Evolutionary conservation across 345 rosid genomes (phyloP).

Genomic region (Clarkia xantiana): DNA sequence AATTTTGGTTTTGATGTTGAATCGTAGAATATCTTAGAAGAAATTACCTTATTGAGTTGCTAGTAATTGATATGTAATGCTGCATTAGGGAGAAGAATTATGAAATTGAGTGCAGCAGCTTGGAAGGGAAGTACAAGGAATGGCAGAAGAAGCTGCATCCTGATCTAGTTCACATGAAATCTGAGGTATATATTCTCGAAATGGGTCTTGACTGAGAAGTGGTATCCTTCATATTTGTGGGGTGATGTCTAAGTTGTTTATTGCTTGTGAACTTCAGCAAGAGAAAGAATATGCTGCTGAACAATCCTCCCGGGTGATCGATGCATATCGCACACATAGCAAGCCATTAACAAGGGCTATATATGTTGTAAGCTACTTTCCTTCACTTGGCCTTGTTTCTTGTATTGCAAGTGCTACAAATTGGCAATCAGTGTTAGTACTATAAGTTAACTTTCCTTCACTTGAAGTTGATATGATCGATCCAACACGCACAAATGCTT

Average conservation of each 20-base stretch:
- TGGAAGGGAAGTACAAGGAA: conserved; percentile 59
- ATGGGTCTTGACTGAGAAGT: neutral
- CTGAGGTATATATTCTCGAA: conserved; percentile 39
- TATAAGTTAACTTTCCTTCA: too few species aligned
- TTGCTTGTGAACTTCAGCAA: conserved; percentile 19
- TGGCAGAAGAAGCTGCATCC: conserved; percentile 98
- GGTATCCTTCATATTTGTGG: neutral
- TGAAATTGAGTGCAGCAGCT: conserved; percentile 36
- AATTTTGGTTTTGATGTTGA: too few species aligned
- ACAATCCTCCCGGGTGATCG: conserved; percentile 74
- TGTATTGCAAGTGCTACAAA: neutral
- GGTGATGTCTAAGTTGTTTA: conserved; percentile 1
- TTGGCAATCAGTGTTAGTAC: neutral
- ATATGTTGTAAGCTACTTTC: conserved; percentile 47
- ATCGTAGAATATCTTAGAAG: too few species aligned
- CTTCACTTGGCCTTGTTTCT: neutral
- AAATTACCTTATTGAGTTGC: neutral
- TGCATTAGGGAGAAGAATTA: conserved; percentile 47
- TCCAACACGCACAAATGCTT: neutral
- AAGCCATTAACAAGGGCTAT: conserved; percentile 56
- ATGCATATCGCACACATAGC: conserved; percentile 61
- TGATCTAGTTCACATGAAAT: conserved; percentile 86
- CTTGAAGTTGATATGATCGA: neutral
- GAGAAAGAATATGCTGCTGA: conserved; percentile 78
- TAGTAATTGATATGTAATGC: neutral